Evolutionary conservation across 2,329 filamentous ascomycete genomes (phyloP).

Genomic region (Daldinia sp.): DNA sequence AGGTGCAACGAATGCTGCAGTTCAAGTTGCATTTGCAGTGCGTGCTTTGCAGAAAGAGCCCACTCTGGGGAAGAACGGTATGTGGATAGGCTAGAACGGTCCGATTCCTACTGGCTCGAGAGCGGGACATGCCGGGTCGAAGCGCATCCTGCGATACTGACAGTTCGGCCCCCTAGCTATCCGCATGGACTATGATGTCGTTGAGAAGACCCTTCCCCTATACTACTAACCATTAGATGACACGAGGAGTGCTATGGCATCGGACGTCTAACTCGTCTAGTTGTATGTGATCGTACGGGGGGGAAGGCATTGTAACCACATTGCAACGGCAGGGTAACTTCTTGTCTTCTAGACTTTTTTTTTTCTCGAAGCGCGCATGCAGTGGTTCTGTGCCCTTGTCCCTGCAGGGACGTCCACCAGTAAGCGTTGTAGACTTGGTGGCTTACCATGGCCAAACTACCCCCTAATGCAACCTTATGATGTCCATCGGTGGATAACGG

Average conservation of each 20-base stretch:
- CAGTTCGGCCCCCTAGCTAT: constrained; percentile 32
- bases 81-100: constrained; percentile 41
- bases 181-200: constrained; percentile 34
- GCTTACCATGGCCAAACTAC: constrained; percentile 41
- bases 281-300: constrained; percentile 12
- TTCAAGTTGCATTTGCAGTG: constrained; percentile 39
- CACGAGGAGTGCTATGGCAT: constrained; percentile 23
- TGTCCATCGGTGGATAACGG: constrained; percentile 30
- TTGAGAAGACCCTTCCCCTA: constrained; percentile 22
- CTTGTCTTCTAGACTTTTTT: constrained; percentile 38
- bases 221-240: constrained; percentile 28
- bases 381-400: constrained; percentile 37
- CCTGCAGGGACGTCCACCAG: constrained; percentile 36
- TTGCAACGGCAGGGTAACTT: constrained; percentile 35
- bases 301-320: constrained; percentile 5
- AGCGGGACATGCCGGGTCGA: constrained; percentile 28
- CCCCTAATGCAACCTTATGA: constrained; percentile 40
- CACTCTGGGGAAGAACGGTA: constrained; percentile 43
- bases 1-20: constrained; percentile 36
- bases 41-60: constrained; percentile 41
- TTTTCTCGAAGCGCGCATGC: constrained; percentile 22
- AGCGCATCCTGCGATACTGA: constrained; percentile 40
- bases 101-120: constrained; percentile 43
- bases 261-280: constrained; percentile 23
- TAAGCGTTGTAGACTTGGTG: constrained; percentile 24